Evolutionary conservation across 2,329 filamentous ascomycete species (phyloP), one percentile per base, ranked within the genome.

Genomic region (Fusarium circinatum): DNA sequence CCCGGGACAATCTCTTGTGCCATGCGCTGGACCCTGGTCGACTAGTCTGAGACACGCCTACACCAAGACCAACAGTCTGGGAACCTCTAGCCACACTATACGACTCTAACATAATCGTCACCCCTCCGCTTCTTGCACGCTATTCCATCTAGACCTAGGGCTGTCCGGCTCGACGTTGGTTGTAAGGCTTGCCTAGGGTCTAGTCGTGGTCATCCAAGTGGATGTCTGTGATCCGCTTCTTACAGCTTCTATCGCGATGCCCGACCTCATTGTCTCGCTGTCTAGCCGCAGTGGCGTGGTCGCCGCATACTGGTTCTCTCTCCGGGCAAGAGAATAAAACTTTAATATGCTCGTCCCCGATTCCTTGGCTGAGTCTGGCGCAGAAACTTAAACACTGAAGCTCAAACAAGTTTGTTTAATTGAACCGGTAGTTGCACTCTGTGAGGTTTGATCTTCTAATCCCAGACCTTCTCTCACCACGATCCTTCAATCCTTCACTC

Each of bases 161-260:
- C 42, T 45, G 4, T 36, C 68, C 48, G 51, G 34, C 55, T 68
- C 39, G 30, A 72, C 57, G 60, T 39, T 56, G 60, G 38, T 38
- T 47, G 54, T 38, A 49, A 48, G 59, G 28, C 59, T 63, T 71
- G 57, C 49, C 55, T 42, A 47, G 51, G 47, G 54, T 54, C 64
- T 54, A 65, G 70, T 68, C 64, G 45, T 51, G 34, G 62, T 45
- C 41, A 48, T 64, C 47, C 38, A 64, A 41, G 39, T 67, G 56
- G 60, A 58, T 66, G 45, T 42, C 26, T 30, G 30, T 48, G 42
- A 64, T 70, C 61, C 63, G 58, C 56, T 62, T 51, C 34, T 55
- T 47, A 39, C 62, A 58, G 60, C 47, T 72, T 68, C 58, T 59
- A 38, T 75, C 64, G 60, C 73, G 52, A 68, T 74, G 66, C 34